Evolutionary conservation across 257 asterid genomes (phyloP).

Genomic region (Lithospermum erythrorhizon): DNA sequence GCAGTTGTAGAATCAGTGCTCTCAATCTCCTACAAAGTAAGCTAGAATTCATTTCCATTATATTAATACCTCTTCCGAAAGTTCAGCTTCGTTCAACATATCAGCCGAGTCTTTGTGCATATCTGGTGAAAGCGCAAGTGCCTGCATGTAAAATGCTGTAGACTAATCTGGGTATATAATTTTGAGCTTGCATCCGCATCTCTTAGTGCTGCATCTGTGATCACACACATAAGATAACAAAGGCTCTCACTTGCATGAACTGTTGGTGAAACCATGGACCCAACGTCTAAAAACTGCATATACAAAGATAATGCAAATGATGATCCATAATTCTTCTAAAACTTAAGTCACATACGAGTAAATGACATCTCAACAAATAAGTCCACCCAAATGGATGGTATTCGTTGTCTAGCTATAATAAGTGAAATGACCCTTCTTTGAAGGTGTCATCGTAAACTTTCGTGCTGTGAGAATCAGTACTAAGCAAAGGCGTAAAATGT

Average conservation of each 20-base stretch:
- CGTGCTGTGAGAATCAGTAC: not conserved
- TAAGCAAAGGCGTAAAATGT: no score
- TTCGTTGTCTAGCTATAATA: not conserved
- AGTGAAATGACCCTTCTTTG: not conserved
- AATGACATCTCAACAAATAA: not conserved
- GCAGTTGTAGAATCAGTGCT: not conserved
- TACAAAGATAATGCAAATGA: not conserved
- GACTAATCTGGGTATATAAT: slow-evolving; percentile 88
- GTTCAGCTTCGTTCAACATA: slow-evolving; percentile 89
- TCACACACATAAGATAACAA: slow-evolving; percentile 86
- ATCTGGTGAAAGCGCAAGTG: slow-evolving; percentile 88
- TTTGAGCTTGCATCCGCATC: slow-evolving; percentile 99
- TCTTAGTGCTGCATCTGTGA: slow-evolving; percentile 92
- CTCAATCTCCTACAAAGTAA: not conserved
- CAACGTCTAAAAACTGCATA: slow-evolving; percentile 87
- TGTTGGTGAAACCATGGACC: slow-evolving; percentile 96
- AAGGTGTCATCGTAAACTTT: not conserved
- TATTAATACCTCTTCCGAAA: slow-evolving; percentile 76
- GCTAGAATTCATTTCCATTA: slow-evolving; percentile 36
- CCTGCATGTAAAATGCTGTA: slow-evolving; percentile 96
- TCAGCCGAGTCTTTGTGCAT: slow-evolving; percentile 97
- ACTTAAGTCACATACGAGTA: not conserved
- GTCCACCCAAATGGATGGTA: not conserved
- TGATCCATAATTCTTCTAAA: not conserved
- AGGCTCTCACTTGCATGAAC: slow-evolving; percentile 91